Conservation (phyloP, 1,284 basidiomycete genomes). For the Cutaneotrichosporon mucoides region DNA sequence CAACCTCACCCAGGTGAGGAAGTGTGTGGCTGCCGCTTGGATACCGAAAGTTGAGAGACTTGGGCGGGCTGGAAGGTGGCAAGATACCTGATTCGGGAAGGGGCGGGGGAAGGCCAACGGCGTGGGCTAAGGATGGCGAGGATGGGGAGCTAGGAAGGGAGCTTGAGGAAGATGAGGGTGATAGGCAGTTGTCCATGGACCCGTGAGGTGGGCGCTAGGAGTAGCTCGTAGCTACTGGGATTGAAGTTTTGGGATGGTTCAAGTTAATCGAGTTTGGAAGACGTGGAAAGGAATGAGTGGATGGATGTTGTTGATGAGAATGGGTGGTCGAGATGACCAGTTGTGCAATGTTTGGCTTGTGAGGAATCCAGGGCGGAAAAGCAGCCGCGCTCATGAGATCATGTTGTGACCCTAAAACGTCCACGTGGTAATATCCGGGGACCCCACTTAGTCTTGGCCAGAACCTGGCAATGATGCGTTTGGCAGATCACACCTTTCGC, state of each 20-base stretch:
- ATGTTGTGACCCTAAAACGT: too few relatives aligned
- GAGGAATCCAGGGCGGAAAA: constrained; percentile 4
- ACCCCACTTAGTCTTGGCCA: background rate
- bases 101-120: constrained; percentile 8
- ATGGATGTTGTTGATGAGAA: background rate
- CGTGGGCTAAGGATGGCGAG: constrained; percentile 7
- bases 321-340: background rate
- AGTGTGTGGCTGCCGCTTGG: background rate
- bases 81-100: constrained; percentile 8
- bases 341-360: constrained; percentile 3
- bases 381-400: constrained; percentile 8
- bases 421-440: too few relatives aligned
- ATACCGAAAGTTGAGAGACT: constrained; percentile 1
- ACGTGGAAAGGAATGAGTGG: background rate
- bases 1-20: constrained; percentile 11
- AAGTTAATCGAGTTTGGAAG: background rate
- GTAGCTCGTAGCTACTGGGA: background rate
- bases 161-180: background rate
- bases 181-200: constrained; percentile 1
- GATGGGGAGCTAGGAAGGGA: constrained; percentile 6
- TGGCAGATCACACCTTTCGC: too few relatives aligned
- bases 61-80: background rate
- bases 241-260: background rate
- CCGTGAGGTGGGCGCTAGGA: background rate
- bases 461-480: too few relatives aligned